Percentiles rank a stretch among this genome's conserved stretches.
Conservation (phyloP, 78 protist genomes). For the Tieghemostelium lacteum region DNA sequence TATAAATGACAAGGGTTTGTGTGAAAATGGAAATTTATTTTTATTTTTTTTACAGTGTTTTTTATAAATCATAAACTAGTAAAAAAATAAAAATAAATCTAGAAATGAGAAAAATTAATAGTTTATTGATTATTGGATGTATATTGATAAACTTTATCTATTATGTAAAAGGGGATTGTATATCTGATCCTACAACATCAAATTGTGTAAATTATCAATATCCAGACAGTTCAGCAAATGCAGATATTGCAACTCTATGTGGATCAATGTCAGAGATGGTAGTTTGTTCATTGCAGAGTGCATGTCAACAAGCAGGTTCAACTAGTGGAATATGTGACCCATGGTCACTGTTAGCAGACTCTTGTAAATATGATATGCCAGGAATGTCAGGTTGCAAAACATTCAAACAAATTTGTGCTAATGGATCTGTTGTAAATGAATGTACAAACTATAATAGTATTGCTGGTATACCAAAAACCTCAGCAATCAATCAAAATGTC, state of each 20-base stretch:
- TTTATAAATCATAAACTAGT: too few relatives aligned
- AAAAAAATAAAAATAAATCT: too few relatives aligned
- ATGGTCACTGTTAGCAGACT: slow-evolving; percentile 38
- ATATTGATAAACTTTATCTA: too few relatives aligned
- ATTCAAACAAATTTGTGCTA: slow-evolving; percentile 8
- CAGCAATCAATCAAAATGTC: background rate
- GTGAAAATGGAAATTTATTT: too few relatives aligned
- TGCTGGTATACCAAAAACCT: background rate
- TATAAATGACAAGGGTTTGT: too few relatives aligned
- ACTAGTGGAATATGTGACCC: slow-evolving; percentile 27
- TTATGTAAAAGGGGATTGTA: background rate
- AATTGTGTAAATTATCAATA: slow-evolving; percentile 12
- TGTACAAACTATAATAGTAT: background rate
- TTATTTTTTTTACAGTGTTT: too few relatives aligned
- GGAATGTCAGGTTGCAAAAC: slow-evolving; percentile 42
- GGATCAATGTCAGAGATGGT: slow-evolving; percentile 38
- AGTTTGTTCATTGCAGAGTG: slow-evolving; percentile 11
- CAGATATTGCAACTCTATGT: slow-evolving; percentile 34
- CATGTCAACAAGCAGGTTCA: background rate
- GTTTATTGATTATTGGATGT: too few relatives aligned
- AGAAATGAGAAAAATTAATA: too few relatives aligned
- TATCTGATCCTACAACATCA: background rate
- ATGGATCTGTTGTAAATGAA: slow-evolving; percentile 4
- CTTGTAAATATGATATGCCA: slow-evolving; percentile 60
- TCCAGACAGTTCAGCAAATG: background rate